phyloP scores from a whole-genome alignment of 805 yeast species.

The Candida sanyiensis region DNA sequence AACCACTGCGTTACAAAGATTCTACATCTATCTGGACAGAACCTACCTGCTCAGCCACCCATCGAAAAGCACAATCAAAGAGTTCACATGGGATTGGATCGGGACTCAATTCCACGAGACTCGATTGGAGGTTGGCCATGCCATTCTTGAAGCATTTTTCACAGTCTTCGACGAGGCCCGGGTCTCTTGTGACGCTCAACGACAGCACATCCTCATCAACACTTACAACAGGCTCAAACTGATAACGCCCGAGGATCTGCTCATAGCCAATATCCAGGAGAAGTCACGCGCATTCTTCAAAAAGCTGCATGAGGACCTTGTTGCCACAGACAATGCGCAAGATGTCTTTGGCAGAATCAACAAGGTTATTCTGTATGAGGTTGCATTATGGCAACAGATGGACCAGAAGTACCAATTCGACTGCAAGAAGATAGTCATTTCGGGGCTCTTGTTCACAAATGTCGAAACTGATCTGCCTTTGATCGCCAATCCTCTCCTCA shows the following conservation, averaged over 20 bases:
- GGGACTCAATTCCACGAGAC: neutral
- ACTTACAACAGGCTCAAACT: neutral
- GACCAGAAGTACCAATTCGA: neutral
- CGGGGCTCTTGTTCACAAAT: slow-evolving; percentile 9
- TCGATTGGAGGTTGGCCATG: slow-evolving; percentile 5
- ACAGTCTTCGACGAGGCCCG: slow-evolving; percentile 7
- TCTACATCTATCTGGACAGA: slow-evolving; percentile 21
- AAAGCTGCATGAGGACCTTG: slow-evolving; percentile 6
- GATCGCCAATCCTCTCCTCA: slow-evolving; percentile 14
- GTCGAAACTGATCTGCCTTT: slow-evolving; percentile 5
- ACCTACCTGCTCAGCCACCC: slow-evolving; percentile 25
- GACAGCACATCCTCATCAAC: neutral
- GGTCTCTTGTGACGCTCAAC: neutral
- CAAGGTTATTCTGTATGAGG: slow-evolving; percentile 10
- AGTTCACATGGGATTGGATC: neutral
- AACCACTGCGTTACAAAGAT: slow-evolving; percentile 10
- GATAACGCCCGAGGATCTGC: slow-evolving; percentile 1
- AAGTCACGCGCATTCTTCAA: slow-evolving; percentile 6
- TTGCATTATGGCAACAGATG: slow-evolving; percentile 13
- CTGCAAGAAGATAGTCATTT: slow-evolving; percentile 4
- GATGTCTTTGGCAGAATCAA: slow-evolving; percentile 6
- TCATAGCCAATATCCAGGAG: neutral
- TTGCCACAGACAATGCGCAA: neutral
- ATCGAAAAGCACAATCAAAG: slow-evolving; percentile 15
- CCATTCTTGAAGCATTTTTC: slow-evolving; percentile 6